A percentile compares a stretch with the other conserved stretches of the same genome.
phyloP scores from a whole-genome alignment of 2,329 filamentous ascomycete genomes.

The Periconia digitata region DNA sequence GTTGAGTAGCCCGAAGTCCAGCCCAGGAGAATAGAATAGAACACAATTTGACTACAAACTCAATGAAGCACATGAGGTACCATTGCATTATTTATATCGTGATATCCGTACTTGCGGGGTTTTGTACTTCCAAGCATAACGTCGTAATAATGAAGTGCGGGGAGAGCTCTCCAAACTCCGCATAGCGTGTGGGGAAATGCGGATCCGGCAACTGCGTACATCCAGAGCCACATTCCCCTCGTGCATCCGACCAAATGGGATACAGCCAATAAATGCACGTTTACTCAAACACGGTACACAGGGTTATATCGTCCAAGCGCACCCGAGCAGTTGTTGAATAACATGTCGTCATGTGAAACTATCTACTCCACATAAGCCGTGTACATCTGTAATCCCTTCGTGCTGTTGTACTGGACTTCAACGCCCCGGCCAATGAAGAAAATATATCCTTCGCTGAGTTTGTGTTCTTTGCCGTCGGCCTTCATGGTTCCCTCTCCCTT shows the following conservation, averaged over 20 bases:
- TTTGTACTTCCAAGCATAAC: constrained; percentile 22
- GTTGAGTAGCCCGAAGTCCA: no score
- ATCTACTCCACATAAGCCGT: constrained; percentile 49
- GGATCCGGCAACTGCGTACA: constrained; percentile 25
- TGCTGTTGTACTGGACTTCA: constrained; percentile 50
- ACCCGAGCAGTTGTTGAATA: not conserved
- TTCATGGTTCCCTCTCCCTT: constrained; percentile 60
- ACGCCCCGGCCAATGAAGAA: constrained; percentile 67
- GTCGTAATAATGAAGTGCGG: constrained; percentile 23
- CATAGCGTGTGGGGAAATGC: constrained; percentile 14
- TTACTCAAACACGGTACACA: constrained; percentile 4
- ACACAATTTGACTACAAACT: no score
- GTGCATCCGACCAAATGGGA: constrained; percentile 2
- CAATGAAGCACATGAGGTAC: no score
- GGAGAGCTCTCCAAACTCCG: constrained; percentile 17
- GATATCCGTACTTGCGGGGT: constrained; percentile 16
- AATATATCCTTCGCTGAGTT: constrained; percentile 63
- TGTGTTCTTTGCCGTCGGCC: constrained; percentile 54
- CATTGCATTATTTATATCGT: not conserved
- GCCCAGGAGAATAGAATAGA: no score
- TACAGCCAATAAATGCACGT: constrained; percentile 7
- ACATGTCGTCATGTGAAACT: not conserved
- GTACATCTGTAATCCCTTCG: constrained; percentile 51
- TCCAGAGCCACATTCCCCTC: constrained; percentile 9
- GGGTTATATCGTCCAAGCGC: not conserved